These are phyloP conservation scores for Seiridium cupressi DNA, from an alignment of 2,329 filamentous ascomycete species.

Conservation along the genomic window DNA sequence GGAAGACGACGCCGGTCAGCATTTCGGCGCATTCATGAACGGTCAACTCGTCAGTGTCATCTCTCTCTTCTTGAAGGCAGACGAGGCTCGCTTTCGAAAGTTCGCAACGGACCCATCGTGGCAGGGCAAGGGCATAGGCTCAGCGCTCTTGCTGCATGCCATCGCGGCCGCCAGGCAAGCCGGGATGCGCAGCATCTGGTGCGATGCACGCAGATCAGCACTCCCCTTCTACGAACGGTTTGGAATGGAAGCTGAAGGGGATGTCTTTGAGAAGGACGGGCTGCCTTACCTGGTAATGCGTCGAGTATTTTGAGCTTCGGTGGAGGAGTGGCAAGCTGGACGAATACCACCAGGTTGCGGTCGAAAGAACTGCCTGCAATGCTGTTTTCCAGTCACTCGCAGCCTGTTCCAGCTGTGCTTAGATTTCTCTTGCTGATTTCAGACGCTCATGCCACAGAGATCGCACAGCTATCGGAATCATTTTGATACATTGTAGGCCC, in stretches of 20 bases:
- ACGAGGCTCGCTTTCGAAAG: constrained; percentile 21
- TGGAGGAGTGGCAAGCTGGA: no score
- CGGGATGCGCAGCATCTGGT: constrained; percentile 19
- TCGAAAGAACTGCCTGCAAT: no score
- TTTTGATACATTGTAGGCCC: no score
- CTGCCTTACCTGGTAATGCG: constrained; percentile 20
- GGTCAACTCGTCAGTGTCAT: constrained; percentile 18
- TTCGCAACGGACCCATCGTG: constrained; percentile 20
- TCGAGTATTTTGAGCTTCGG: background rate
- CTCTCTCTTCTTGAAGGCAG: constrained; percentile 19
- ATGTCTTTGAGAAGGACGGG: constrained; percentile 19
- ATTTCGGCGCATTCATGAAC: constrained; percentile 19
- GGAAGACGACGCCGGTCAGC: constrained; percentile 17
- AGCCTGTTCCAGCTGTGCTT: no score
- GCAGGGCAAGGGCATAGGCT: constrained; percentile 20
- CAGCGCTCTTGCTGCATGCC: constrained; percentile 16
- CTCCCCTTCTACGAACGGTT: constrained; percentile 20
- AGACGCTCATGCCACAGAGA: no score
- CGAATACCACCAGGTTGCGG: no score
- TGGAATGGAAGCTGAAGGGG: constrained; percentile 18
- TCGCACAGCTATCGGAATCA: no score
- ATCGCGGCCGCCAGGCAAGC: constrained; percentile 16
- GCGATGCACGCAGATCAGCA: constrained; percentile 21
- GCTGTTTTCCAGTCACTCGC: no score
- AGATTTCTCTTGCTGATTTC: no score